Base-by-base conservation (phyloP, 2,329 filamentous ascomycete genomes). In the Colletotrichum lupini region DNA sequence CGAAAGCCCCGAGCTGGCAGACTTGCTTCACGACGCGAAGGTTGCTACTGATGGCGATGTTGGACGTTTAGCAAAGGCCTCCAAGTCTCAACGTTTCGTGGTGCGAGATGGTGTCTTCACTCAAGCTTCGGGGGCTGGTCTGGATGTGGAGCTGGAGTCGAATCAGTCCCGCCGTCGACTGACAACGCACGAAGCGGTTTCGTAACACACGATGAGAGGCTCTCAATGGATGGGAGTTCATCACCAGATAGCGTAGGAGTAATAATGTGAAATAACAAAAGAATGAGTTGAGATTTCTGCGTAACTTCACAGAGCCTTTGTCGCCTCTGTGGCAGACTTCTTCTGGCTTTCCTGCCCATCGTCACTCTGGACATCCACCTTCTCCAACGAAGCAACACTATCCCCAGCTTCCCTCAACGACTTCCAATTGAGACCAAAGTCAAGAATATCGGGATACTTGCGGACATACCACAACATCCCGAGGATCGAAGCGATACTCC, bases 401-500 rank as follows among this genome's bases (percentile, higher is more conserved):
- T 55, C 57, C 12, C 57, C 66, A 12, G 46, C 57, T 24, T 42
- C 63, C 24, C 46, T 68, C 22, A 68, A 28, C 22, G 46, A 16
- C 3, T 61, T 68, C 66, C 66, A 68, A 22, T 62, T 62, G 57
- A 68, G 57, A 0, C 69, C 75, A 22, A 68, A 57, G 37, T 75
- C 69, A 0, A 64, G 65, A 9, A 79, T 74, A 5, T 76, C 74
- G 9, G 76, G 76, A 35, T 79, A 68, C 32, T 60, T 59, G 22
- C 64, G 58, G 1, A 77, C 74, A 74, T 80, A 83, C 75, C 77
- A 80, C 1, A 80, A 37, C 55, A 83, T 74, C 0, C 77, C 77
- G 2, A 83, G 76, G n/a, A 82, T 81, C 1, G 78, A 74, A 3
- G 78, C 24, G 2, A 83, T 80, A 8, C 79, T 80, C 0, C 75